Percentiles rank a stretch among this genome's conserved stretches.
Conservation (phyloP, 495 filamentous ascomycete species). For the Immersiella caudata region DNA sequence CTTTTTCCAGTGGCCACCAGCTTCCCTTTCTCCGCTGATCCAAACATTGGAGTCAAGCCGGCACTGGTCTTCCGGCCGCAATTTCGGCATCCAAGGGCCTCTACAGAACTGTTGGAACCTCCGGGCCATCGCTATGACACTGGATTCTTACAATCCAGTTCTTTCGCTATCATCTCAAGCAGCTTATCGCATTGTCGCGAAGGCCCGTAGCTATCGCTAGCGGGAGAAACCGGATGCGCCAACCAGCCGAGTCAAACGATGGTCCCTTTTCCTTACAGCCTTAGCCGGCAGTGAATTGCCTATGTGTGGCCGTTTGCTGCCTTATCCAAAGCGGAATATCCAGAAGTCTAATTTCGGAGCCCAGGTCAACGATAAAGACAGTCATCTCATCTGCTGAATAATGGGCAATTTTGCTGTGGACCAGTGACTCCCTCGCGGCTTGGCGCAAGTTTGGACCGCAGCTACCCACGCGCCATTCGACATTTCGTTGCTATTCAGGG, state of each 20-base stretch:
- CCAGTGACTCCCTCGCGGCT: no score
- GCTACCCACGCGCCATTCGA: neutral
- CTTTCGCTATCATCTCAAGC: neutral
- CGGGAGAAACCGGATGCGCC: neutral
- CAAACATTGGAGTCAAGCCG: neutral
- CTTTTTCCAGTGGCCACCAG: neutral
- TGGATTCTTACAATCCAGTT: neutral
- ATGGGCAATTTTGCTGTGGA: neutral
- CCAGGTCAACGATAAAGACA: no score
- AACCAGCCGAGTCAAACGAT: neutral
- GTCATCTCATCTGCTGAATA: no score
- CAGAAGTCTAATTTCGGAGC: no score
- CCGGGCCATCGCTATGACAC: neutral
- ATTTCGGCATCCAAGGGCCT: neutral
- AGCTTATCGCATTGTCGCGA: neutral
- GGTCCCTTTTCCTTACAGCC: neutral
- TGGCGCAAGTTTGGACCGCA: no score
- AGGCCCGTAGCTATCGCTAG: neutral
- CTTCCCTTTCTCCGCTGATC: neutral
- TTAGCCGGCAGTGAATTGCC: neutral
- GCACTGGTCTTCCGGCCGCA: neutral
- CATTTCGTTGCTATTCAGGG: neutral
- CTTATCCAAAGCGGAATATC: neutral
- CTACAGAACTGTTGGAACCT: neutral
- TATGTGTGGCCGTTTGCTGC: neutral